Evolutionary conservation across 371 early-diverging fungal species (phyloP), one percentile per base, ranked within the genome.

Genomic region (Smittium mucronatum): DNA sequence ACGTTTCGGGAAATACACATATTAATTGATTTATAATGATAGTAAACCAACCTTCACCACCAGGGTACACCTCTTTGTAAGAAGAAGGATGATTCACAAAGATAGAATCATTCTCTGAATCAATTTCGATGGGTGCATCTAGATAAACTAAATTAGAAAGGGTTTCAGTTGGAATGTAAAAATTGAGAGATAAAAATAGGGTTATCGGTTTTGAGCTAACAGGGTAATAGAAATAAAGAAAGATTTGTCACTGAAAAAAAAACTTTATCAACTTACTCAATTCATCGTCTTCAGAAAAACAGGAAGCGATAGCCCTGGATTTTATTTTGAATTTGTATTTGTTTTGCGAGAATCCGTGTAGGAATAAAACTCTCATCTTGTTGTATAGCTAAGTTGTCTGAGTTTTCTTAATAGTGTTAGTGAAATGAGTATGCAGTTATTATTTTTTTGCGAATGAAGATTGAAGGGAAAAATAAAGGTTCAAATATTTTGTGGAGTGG

Each of bases 351-450:
- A 31, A 65, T 5, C 65, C 65, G n/a, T 65, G 65, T 33, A 65
- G n/a, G 34, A 65, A 65, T 65, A 65, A 33, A 31, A 65, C 65
- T n/a, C 36, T 65, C 65, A 65, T 65, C n/a, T n/a, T n/a, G n/a
- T n/a, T n/a, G n/a, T n/a, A n/a, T n/a, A n/a, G n/a, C n/a, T n/a
- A n/a, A n/a, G n/a, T n/a, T n/a, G n/a, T n/a, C n/a, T n/a, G n/a
- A n/a, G n/a, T n/a, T n/a, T n/a, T n/a, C n/a, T n/a, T n/a, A n/a
- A n/a, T n/a, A n/a, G n/a, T n/a, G n/a, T n/a, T n/a, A n/a, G n/a
- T n/a, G n/a, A n/a, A n/a, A n/a, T n/a, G n/a, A n/a, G n/a, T n/a
- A n/a, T n/a, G n/a, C n/a, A n/a, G n/a, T n/a, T n/a, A n/a, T n/a
- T n/a, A n/a, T n/a, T n/a, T n/a, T n/a, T n/a, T n/a, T n/a, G n/a